Evolutionary conservation across 2,329 filamentous ascomycete species (phyloP), one percentile per base, ranked within the genome.

Genomic region (Cladosporium phlei): DNA sequence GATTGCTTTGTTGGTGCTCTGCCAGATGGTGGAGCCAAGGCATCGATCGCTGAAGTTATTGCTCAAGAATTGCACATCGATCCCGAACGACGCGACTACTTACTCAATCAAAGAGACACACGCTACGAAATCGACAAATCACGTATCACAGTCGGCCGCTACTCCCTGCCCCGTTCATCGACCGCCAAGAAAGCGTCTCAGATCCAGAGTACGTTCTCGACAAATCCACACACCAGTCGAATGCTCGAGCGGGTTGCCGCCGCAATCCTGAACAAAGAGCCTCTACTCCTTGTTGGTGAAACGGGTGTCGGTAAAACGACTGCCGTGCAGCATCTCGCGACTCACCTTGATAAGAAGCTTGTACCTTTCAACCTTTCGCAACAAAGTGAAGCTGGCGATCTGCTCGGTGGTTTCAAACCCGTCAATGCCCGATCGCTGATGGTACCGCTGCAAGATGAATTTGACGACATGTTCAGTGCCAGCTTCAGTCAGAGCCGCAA

Each of bases 221-320:
- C 86, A 27, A 97, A 93, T 16, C 83, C 80, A 17, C 87, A 95
- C 54, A 91, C 91, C 0, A 80, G 88, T 54, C 80, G 85, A 52
- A 74, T 95, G 10, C 78, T 98, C 40, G 94, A 98, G 64, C 88
- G 94, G 63, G 86, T 97, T 46, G 82, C 87, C 1, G 83, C 88
- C 28, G 85, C 89, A 1, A 80, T 96, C 5, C 82, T 85, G 52
- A 79, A 89, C 58, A 79, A 80, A n/a, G 93, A 99, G 60, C 89
- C 94, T 3, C 79, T 95, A 1, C 71, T 99, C 14, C 79, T 99
- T 21, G 93, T 99, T n/a, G 93, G 93, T 62, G 93, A 99, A 70
- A 99, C 93, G 6, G 93, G 93, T 72, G 96, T 95, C 40, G 93
- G 93, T 59, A 99, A 99, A 69, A 99, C 93, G 0, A 95, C 93